Percentiles rank a stretch among this genome's conserved stretches.
These are phyloP conservation scores for Fusarium goolgardi DNA, from an alignment of 2,329 filamentous ascomycete species.

Conservation along the genomic window DNA sequence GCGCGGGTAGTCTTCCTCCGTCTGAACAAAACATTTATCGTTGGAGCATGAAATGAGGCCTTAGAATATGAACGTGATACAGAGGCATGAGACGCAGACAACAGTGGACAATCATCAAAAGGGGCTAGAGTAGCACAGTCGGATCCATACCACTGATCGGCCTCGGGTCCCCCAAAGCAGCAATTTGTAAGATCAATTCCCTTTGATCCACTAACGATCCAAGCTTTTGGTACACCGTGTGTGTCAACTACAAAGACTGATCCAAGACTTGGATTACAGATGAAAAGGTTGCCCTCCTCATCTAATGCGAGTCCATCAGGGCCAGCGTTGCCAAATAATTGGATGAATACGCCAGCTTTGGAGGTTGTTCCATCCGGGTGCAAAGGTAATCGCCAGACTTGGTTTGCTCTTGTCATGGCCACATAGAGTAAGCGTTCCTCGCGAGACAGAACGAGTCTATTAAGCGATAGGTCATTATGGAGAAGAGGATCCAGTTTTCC, in stretches of 20 bases:
- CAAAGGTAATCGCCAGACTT: constrained; percentile 56
- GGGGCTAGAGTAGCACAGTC: no score
- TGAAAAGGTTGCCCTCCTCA: constrained; percentile 54
- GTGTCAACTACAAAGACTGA: constrained; percentile 53
- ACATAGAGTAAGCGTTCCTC: constrained; percentile 56
- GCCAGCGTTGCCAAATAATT: constrained; percentile 55
- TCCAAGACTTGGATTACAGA: constrained; percentile 53
- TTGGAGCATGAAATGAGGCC: no score
- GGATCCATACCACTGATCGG: no score
- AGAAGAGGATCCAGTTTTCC: constrained; percentile 54
- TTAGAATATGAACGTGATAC: no score
- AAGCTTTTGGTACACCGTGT: constrained; percentile 53
- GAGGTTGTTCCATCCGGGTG: constrained; percentile 54
- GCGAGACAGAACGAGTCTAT: constrained; percentile 53
- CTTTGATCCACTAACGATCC: constrained; percentile 49
- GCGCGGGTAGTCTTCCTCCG: no score
- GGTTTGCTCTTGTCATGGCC: constrained; percentile 55
- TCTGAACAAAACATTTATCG: no score
- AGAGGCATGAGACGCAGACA: no score
- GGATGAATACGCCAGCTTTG: constrained; percentile 55
- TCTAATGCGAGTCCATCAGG: constrained; percentile 55
- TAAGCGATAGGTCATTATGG: constrained; percentile 54
- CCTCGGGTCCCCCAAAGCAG: constrained; percentile 55
- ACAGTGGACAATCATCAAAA: no score
- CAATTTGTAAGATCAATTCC: constrained; percentile 56